Evolutionary conservation across 2,329 filamentous ascomycete species (phyloP).

Genomic region (Sordariomycetes sp.): DNA sequence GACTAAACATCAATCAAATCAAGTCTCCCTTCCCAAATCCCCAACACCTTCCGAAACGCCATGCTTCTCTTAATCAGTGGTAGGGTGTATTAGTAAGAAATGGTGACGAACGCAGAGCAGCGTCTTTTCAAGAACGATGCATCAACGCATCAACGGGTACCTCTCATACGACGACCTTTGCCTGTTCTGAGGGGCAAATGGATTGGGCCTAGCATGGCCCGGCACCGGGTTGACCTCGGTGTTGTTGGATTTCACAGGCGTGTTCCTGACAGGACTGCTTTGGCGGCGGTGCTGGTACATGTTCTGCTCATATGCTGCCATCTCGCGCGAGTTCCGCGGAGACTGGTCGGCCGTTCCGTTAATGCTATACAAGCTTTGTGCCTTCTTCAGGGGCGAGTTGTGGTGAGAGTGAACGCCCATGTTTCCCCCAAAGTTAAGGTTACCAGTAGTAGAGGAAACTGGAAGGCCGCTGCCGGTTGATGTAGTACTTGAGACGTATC

Average conservation of each 20-base stretch:
- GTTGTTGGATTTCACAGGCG: too few species aligned
- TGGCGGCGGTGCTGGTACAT: conserved; percentile 18
- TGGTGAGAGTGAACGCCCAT: conserved; percentile 73
- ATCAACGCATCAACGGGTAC: conserved; percentile 23
- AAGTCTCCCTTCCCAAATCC: too few species aligned
- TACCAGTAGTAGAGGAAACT: conserved; percentile 10
- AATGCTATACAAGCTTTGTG: conserved; percentile 53
- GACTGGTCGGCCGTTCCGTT: conserved; percentile 29
- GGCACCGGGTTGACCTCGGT: not conserved
- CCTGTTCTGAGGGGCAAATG: conserved; percentile 27
- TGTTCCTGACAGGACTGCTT: conserved; percentile 30
- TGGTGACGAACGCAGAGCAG: not conserved
- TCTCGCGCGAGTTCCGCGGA: conserved; percentile 51
- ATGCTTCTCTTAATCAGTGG: too few species aligned
- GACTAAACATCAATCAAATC: too few species aligned
- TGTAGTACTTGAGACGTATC: conserved; percentile 18
- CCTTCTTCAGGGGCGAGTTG: conserved; percentile 76
- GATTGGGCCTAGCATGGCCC: conserved; percentile 17
- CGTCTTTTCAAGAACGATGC: too few species aligned
- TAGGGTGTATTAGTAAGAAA: too few species aligned
- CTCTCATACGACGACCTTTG: conserved; percentile 28
- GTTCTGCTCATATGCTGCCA: conserved; percentile 49
- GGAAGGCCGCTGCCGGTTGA: conserved; percentile 9
- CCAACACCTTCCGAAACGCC: too few species aligned
- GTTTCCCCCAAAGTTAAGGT: conserved; percentile 52